Conservation (phyloP, 306 rosid genomes). For the Casuarina equisetifolia region DNA sequence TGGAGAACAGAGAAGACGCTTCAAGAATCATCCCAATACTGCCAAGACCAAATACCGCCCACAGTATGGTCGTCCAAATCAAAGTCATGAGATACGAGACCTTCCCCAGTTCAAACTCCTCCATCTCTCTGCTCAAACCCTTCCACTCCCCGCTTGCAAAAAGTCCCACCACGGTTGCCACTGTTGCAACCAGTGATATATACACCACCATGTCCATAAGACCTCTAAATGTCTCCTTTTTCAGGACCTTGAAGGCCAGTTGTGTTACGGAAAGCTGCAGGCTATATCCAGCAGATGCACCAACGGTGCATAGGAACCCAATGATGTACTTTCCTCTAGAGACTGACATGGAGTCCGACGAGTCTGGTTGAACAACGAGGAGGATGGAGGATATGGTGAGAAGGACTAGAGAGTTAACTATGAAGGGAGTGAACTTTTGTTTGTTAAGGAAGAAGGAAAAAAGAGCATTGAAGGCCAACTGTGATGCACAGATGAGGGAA, state of each 20-base stretch:
- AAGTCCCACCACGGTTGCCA: constrained; percentile 31
- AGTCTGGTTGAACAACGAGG: constrained; percentile 30
- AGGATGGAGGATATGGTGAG: constrained; percentile 54
- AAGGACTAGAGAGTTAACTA: constrained; percentile 50
- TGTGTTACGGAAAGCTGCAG: constrained; percentile 38
- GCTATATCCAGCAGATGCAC: constrained; percentile 40
- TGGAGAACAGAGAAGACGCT: constrained; percentile 57
- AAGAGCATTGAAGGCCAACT: constrained; percentile 53
- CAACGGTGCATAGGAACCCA: constrained; percentile 48
- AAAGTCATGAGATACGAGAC: constrained; percentile 40
- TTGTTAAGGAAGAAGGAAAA: constrained; percentile 61
- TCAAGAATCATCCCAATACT: constrained; percentile 46
- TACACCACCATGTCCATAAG: constrained; percentile 37
- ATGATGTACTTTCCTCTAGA: constrained; percentile 31
- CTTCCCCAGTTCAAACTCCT: constrained; percentile 35
- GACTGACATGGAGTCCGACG: no score
- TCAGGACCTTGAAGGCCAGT: constrained; percentile 38
- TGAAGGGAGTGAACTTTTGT: constrained; percentile 48
- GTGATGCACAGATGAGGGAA: constrained; percentile 50
- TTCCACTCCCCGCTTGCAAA: constrained; percentile 56
- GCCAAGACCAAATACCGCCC: constrained; percentile 39
- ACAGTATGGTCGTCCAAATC: constrained; percentile 36
- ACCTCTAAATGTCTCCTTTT: constrained; percentile 36
- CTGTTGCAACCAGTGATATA: constrained; percentile 23
- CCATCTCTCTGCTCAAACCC: constrained; percentile 35